A percentile compares a stretch with the other conserved stretches of the same genome.
Evolutionary conservation across 495 filamentous ascomycete genomes (phyloP).

Genomic region (Hypoxylon perforatum): DNA sequence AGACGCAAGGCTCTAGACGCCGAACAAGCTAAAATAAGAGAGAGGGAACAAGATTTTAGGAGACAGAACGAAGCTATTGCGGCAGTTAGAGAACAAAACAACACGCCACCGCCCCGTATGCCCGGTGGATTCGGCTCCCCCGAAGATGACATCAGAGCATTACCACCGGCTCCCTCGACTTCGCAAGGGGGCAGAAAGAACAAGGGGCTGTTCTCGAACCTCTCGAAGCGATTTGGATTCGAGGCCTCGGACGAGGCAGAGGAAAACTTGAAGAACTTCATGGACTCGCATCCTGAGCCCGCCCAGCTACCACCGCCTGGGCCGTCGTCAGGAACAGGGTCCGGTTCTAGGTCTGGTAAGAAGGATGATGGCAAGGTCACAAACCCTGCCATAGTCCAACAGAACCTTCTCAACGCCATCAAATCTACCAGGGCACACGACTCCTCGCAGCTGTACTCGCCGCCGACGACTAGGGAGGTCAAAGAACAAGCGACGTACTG

Average conservation of each 20-base stretch:
- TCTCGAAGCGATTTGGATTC: slow-evolving; percentile 73
- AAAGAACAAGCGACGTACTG: slow-evolving; percentile 91
- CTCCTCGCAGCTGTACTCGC: slow-evolving; percentile 73
- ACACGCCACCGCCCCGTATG: slow-evolving; percentile 59
- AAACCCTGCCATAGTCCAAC: slow-evolving; percentile 65
- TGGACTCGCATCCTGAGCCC: slow-evolving; percentile 42
- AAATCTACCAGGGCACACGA: slow-evolving; percentile 83
- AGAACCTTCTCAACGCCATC: slow-evolving; percentile 83
- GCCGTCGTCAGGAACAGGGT: slow-evolving; percentile 29
- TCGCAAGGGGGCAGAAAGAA: slow-evolving; percentile 42
- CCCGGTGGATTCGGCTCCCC: slow-evolving; percentile 77
- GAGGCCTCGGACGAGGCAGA: slow-evolving; percentile 57
- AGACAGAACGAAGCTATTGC: slow-evolving; percentile 46
- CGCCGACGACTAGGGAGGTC: slow-evolving; percentile 76
- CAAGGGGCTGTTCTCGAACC: slow-evolving; percentile 69
- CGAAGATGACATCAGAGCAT: slow-evolving; percentile 48
- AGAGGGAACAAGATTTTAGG: slow-evolving; percentile 66
- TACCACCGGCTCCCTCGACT: slow-evolving; percentile 34
- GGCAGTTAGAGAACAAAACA: slow-evolving; percentile 44
- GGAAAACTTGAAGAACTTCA: slow-evolving; percentile 54
- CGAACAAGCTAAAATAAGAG: slow-evolving; percentile 73
- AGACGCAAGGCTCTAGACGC: slow-evolving; percentile 80
- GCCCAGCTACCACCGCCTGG: slow-evolving; percentile 28
- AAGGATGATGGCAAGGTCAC: slow-evolving; percentile 59
- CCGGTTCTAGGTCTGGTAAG: slow-evolving; percentile 32